Evolutionary conservation across 1,139 yeast species (phyloP).

Genomic region (Yamadazyma aaseri): DNA sequence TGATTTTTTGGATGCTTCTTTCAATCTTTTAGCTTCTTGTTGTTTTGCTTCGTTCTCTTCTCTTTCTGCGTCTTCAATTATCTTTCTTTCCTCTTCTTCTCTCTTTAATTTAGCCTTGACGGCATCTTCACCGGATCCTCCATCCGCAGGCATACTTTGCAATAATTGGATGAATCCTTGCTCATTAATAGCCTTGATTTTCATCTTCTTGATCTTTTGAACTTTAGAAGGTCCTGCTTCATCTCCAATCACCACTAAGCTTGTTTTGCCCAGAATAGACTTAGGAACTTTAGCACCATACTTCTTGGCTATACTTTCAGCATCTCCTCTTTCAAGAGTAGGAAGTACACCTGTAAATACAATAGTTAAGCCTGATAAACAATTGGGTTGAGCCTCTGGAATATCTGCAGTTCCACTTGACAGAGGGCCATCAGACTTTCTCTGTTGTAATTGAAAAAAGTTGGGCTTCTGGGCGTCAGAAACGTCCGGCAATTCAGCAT

Average conservation of each 20-base stretch:
- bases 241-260: slow-evolving; percentile 86
- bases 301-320: slow-evolving; percentile 72
- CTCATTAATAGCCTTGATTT: slow-evolving; percentile 81
- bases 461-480: slow-evolving; percentile 53
- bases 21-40: slow-evolving; percentile 17
- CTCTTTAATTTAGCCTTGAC: slow-evolving; percentile 68
- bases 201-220: slow-evolving; percentile 68
- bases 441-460: slow-evolving; percentile 45
- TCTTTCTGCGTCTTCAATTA: slow-evolving; percentile 47
- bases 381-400: slow-evolving; percentile 79
- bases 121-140: slow-evolving; percentile 82
- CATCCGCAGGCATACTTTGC: slow-evolving; percentile 83
- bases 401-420: slow-evolving; percentile 35
- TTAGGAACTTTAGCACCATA: slow-evolving; percentile 96
- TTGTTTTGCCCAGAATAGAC: slow-evolving; percentile 81
- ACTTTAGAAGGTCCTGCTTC: slow-evolving; percentile 98
- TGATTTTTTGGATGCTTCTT: slow-evolving; percentile 30
- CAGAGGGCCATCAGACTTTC: slow-evolving; percentile 37
- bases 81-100: slow-evolving; percentile 59
- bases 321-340: slow-evolving; percentile 69
- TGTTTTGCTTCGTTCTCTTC: slow-evolving; percentile 18
- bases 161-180: slow-evolving; percentile 79
- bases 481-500: slow-evolving; percentile 63
- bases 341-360: slow-evolving; percentile 94
- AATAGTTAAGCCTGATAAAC: slow-evolving; percentile 82